A percentile compares a stretch with the other conserved stretches of the same genome.
Conservation (phyloP, 345 rosid genomes). For the Populus pruinosa region DNA sequence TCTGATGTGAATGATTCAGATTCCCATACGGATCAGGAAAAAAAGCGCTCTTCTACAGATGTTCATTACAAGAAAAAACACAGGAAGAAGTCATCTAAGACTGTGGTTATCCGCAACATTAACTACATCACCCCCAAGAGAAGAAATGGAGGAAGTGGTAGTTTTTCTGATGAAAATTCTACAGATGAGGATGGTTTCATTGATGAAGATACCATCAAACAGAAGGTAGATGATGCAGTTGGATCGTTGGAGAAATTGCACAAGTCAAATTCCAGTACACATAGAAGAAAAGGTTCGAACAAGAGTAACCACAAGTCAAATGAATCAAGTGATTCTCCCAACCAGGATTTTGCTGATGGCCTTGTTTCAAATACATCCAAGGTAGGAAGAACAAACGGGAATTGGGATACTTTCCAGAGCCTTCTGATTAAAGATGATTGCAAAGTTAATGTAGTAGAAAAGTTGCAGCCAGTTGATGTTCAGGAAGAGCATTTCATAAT, state of each 20-base stretch:
- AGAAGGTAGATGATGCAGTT: slow-evolving; percentile 54
- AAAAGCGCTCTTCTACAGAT: slow-evolving; percentile 39
- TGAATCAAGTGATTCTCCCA: slow-evolving; percentile 21
- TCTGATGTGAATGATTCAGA: slow-evolving; percentile 53
- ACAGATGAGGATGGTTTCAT: slow-evolving; percentile 47
- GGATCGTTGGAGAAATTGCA: slow-evolving; percentile 40
- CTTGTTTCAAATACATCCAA: slow-evolving; percentile 12
- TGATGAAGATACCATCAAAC: slow-evolving; percentile 48
- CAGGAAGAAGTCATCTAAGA: slow-evolving; percentile 60
- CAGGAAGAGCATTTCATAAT: slow-evolving; percentile 23
- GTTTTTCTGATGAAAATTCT: slow-evolving; percentile 35
- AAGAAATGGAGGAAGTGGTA: slow-evolving; percentile 48
- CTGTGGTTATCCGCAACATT: slow-evolving; percentile 77
- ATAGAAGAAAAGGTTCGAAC: slow-evolving; percentile 31
- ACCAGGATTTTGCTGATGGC: slow-evolving; percentile 18
- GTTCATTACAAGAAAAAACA: slow-evolving; percentile 39
- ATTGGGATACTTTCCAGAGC: slow-evolving; percentile 73
- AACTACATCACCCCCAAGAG: slow-evolving; percentile 81
- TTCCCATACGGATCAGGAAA: slow-evolving; percentile 38
- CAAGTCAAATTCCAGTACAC: slow-evolving; percentile 27
- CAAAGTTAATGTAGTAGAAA: slow-evolving; percentile 14
- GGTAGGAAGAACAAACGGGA: slow-evolving; percentile 43
- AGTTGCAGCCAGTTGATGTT: slow-evolving; percentile 29
- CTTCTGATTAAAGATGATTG: slow-evolving; percentile 56
- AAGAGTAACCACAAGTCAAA: slow-evolving; percentile 19